Evolutionary conservation across 1,284 basidiomycete genomes (phyloP).

Genomic region (Vanrija pseudolonga): DNA sequence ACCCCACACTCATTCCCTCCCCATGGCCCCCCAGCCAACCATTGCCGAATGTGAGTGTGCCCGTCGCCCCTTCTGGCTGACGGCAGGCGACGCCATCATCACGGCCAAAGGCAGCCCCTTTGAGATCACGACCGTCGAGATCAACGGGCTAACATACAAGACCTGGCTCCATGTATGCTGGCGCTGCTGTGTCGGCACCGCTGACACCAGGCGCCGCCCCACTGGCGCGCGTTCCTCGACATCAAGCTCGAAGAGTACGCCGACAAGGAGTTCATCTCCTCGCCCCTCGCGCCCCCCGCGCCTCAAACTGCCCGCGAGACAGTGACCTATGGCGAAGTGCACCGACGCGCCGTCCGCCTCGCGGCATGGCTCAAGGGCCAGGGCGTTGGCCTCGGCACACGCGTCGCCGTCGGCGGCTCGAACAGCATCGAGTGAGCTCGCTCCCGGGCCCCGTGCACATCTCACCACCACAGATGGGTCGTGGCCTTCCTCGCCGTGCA

Average conservation of each 20-base stretch:
- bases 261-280: constrained; percentile 21
- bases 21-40: too few species aligned
- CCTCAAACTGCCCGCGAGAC: not conserved
- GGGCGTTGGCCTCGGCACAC: constrained; percentile 30
- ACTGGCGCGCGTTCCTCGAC: constrained; percentile 31
- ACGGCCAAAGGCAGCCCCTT: constrained; percentile 36
- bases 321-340: too few species aligned
- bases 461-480: constrained; percentile 26
- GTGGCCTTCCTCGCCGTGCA: constrained; percentile 35
- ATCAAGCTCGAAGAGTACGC: constrained; percentile 15
- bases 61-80: not conserved
- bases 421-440: constrained; percentile 37
- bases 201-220: constrained; percentile 14
- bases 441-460: constrained; percentile 14
- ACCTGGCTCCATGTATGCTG: constrained; percentile 34
- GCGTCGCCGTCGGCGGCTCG: constrained; percentile 34
- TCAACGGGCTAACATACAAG: constrained; percentile 25
- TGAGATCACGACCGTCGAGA: constrained; percentile 33
- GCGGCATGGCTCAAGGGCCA: constrained; percentile 23
- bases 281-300: constrained; percentile 11
- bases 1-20: too few species aligned
- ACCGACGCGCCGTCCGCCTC: too few species aligned
- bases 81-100: constrained; percentile 34
- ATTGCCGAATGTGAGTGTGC: too few species aligned
- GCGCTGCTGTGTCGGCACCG: too few species aligned